These are phyloP conservation scores for Colletotrichum viniferum DNA, from an alignment of 2,329 filamentous ascomycete genomes.

Conservation along the genomic window DNA sequence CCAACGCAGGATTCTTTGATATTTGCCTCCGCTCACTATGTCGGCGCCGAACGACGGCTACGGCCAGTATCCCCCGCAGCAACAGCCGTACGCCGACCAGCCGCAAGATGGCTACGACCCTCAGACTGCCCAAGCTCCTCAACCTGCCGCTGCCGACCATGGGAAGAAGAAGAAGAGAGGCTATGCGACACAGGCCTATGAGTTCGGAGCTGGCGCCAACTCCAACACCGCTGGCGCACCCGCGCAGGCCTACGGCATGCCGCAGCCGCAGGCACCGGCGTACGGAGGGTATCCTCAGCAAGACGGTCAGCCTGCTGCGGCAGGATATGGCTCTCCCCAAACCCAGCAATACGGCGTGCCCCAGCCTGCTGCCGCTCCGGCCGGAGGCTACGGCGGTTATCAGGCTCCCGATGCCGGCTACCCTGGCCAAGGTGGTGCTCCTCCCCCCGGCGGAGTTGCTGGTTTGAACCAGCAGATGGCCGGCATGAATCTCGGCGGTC, in stretches of 20 bases:
- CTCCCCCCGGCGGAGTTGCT: constrained; percentile 57
- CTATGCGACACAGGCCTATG: constrained; percentile 94
- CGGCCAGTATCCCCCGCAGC: constrained; percentile 52
- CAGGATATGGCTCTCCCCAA: constrained; percentile 47
- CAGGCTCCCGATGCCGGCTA: constrained; percentile 73
- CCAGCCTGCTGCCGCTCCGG: constrained; percentile 41
- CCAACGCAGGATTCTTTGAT: background rate
- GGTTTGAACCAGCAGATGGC: constrained; percentile 86
- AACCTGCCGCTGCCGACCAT: constrained; percentile 44
- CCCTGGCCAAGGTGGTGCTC: constrained; percentile 52
- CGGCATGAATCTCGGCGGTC: constrained; percentile 77
- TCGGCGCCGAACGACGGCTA: constrained; percentile 62
- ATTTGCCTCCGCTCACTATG: constrained; percentile 45
- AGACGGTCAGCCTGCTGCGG: constrained; percentile 42
- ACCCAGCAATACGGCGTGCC: constrained; percentile 44
- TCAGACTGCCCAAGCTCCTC: constrained; percentile 32
- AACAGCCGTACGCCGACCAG: constrained; percentile 46
- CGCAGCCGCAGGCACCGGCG: constrained; percentile 46
- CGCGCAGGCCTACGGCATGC: constrained; percentile 49
- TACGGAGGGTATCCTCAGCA: constrained; percentile 67
- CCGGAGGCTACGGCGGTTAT: constrained; percentile 63
- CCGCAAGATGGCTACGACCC: constrained; percentile 39
- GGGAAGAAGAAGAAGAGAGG: constrained; percentile 89
- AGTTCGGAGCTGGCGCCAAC: constrained; percentile 89
- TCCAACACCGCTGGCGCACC: constrained; percentile 51